Conservation (phyloP, 2,329 filamentous ascomycete species). For the Paraphaeosphaeria sporulosa region DNA sequence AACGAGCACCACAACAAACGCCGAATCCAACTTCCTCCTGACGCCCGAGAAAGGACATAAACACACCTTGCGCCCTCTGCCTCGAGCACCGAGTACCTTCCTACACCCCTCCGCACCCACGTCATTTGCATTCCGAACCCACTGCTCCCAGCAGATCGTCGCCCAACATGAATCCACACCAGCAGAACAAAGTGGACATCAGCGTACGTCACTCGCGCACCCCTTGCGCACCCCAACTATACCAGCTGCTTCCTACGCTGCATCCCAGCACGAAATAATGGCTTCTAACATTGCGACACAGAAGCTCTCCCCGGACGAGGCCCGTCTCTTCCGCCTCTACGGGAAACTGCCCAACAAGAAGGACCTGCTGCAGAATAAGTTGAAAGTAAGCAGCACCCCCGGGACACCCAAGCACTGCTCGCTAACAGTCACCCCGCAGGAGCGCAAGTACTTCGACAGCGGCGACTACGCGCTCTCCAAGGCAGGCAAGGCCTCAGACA, state of each 20-base stretch:
- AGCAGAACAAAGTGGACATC: slow-evolving; percentile 98
- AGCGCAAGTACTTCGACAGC: slow-evolving; percentile 96
- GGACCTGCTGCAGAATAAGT: slow-evolving; percentile 95
- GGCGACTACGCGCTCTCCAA: slow-evolving; percentile 97
- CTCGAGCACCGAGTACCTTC: slow-evolving; percentile 18
- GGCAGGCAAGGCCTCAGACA: slow-evolving; percentile 93
- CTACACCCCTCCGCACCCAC: slow-evolving; percentile 15
- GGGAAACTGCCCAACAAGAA: slow-evolving; percentile 97
- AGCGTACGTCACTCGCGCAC: slow-evolving; percentile 69
- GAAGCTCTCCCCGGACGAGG: slow-evolving; percentile 93
- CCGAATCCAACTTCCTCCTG: slow-evolving; percentile 24
- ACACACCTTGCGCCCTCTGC: slow-evolving; percentile 20
- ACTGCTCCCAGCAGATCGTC: slow-evolving; percentile 22
- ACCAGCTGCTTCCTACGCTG: slow-evolving; percentile 12
- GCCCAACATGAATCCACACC: slow-evolving; percentile 83
- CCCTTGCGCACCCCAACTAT: slow-evolving; percentile 23
- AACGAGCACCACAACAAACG: slow-evolving; percentile 26
- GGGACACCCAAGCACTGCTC: neutral
- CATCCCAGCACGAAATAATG: slow-evolving; percentile 11
- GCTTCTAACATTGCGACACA: slow-evolving; percentile 52
- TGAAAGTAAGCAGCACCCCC: slow-evolving; percentile 68
- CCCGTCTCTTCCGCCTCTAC: slow-evolving; percentile 95
- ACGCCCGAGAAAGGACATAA: slow-evolving; percentile 40
- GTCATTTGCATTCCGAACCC: slow-evolving; percentile 23
- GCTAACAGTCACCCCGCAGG: slow-evolving; percentile 54